A percentile compares a stretch with the other conserved stretches of the same genome.
Conservation (phyloP, 106 monocot genomes). For the Alisma plantagoaquatica region DNA sequence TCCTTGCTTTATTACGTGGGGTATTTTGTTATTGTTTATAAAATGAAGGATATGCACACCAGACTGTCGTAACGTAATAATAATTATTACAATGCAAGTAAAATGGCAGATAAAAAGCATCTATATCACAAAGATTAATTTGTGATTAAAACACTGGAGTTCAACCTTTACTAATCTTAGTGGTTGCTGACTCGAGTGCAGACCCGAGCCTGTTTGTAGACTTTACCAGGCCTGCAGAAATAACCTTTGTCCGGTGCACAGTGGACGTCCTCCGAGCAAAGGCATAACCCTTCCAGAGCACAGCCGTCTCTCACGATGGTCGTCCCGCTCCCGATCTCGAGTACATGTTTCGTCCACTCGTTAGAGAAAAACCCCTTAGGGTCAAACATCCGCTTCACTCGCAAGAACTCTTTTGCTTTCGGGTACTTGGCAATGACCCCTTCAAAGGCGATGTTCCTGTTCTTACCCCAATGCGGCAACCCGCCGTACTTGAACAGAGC, state of each 20-base stretch:
- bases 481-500: too few relatives aligned
- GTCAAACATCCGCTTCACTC: background rate
- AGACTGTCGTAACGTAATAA: too few relatives aligned
- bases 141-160: too few relatives aligned
- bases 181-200: conserved; percentile 11
- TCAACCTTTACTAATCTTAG: too few relatives aligned
- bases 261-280: conserved; percentile 38
- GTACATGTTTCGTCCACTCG: conserved; percentile 5
- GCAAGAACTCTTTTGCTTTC: conserved; percentile 1
- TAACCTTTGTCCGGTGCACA: conserved; percentile 39
- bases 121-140: too few relatives aligned
- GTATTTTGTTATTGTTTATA: too few relatives aligned
- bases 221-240: conserved; percentile 32
- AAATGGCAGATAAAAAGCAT: too few relatives aligned
- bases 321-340: conserved; percentile 21
- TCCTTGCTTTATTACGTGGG: too few relatives aligned
- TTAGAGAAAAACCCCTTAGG: conserved; percentile 7
- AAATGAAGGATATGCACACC: too few relatives aligned
- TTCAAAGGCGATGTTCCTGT: conserved; percentile 36
- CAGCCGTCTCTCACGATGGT: conserved; percentile 47
- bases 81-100: too few relatives aligned
- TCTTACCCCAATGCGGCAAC: too few relatives aligned
- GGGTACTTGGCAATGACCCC: conserved; percentile 33
- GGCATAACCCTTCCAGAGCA: conserved; percentile 52
- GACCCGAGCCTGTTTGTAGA: conserved; percentile 38